These are phyloP conservation scores for Termitomyces sp. DNA, from an alignment of 768 basidiomycete genomes.

Conservation along the genomic window DNA sequence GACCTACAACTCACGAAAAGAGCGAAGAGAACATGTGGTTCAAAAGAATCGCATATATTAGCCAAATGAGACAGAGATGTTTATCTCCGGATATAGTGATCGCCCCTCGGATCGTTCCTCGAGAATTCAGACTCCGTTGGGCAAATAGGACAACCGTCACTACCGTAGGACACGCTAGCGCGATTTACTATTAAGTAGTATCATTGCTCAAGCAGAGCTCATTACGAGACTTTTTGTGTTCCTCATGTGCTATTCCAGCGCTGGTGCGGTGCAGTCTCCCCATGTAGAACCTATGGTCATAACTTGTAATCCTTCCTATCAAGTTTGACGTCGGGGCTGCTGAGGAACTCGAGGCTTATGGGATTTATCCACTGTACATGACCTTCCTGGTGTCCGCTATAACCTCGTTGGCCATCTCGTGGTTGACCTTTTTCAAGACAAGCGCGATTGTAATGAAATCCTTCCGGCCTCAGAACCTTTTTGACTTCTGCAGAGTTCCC, in stretches of 20 bases:
- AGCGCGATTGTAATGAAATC: slow-evolving; percentile 37
- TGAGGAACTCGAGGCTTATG: slow-evolving; percentile 46
- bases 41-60: slow-evolving; percentile 10
- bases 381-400: slow-evolving; percentile 73
- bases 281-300: slow-evolving; percentile 29
- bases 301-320: slow-evolving; percentile 18
- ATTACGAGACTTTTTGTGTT: not conserved
- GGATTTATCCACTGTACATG: slow-evolving; percentile 50
- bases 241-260: slow-evolving; percentile 29
- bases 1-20: slow-evolving; percentile 62
- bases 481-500: slow-evolving; percentile 28
- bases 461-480: slow-evolving; percentile 26
- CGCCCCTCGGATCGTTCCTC: not conserved
- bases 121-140: not conserved
- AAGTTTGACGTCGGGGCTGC: slow-evolving; percentile 76
- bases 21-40: slow-evolving; percentile 72
- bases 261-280: slow-evolving; percentile 59
- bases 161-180: no score
- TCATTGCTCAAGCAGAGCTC: no score
- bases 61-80: slow-evolving; percentile 10
- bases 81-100: slow-evolving; percentile 1
- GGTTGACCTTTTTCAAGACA: slow-evolving; percentile 53
- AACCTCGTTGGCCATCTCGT: slow-evolving; percentile 70
- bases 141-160: no score
- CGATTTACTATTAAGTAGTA: no score